A percentile compares a stretch with the other conserved stretches of the same genome.
These are phyloP conservation scores for Penicillium thymicola DNA, from an alignment of 2,329 filamentous ascomycete genomes.

Conservation along the genomic window DNA sequence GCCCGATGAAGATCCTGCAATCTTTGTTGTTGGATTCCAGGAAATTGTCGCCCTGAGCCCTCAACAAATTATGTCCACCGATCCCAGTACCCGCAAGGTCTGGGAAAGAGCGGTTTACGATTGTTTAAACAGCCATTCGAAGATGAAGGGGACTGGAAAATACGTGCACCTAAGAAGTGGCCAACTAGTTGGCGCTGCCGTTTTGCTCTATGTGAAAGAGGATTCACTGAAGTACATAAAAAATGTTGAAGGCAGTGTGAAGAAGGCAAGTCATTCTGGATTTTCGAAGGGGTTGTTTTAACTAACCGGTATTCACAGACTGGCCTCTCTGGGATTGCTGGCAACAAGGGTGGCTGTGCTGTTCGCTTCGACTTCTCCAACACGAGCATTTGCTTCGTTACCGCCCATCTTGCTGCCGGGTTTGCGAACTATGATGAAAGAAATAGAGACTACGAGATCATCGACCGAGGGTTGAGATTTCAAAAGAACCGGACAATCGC, in stretches of 20 bases:
- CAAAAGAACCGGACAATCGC: constrained; percentile 88
- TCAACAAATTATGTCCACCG: constrained; percentile 98
- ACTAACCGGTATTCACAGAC: constrained; percentile 48
- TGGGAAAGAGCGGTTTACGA: constrained; percentile 82
- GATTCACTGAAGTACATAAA: constrained; percentile 78
- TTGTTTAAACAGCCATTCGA: constrained; percentile 71
- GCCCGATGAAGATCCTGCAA: constrained; percentile 67
- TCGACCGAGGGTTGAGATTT: constrained; percentile 81
- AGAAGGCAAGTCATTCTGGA: constrained; percentile 58
- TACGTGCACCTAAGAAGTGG: constrained; percentile 90
- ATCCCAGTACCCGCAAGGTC: constrained; percentile 75
- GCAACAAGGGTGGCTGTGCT: constrained; percentile 95
- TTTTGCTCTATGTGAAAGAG: constrained; percentile 85
- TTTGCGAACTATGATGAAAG: constrained; percentile 96
- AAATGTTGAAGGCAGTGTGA: constrained; percentile 93
- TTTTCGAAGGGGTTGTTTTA: not conserved
- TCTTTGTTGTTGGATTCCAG: constrained; percentile 90
- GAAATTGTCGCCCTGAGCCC: constrained; percentile 98
- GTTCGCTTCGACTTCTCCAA: constrained; percentile 94
- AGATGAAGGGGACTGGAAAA: constrained; percentile 63
- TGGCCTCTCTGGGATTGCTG: constrained; percentile 93
- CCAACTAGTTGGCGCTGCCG: constrained; percentile 87
- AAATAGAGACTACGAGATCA: constrained; percentile 88
- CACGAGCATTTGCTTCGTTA: constrained; percentile 91
- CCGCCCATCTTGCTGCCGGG: constrained; percentile 90